These are phyloP conservation scores for Murraya koenigii DNA, from an alignment of 345 rosid species.

Conservation along the genomic window DNA sequence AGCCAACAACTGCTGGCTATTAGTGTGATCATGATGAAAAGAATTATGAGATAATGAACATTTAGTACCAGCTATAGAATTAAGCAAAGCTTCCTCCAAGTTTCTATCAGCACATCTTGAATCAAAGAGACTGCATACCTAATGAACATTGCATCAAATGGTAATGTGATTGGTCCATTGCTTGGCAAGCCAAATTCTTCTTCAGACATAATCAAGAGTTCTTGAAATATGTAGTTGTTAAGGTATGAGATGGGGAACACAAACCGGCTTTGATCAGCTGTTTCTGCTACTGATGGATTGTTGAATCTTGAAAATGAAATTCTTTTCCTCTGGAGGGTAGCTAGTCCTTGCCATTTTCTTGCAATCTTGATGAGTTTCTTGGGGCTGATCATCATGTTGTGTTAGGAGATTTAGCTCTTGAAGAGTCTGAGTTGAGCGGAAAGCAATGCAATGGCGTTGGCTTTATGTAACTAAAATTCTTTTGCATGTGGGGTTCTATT, in stretches of 20 bases:
- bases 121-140: constrained; percentile 23
- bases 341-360: constrained; percentile 27
- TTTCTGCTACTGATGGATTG: constrained; percentile 22
- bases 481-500: neutral
- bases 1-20: constrained; percentile 1
- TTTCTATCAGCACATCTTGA: constrained; percentile 7
- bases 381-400: constrained; percentile 25
- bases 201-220: constrained; percentile 36
- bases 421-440: neutral
- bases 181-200: constrained; percentile 35
- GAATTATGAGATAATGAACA: constrained; percentile 15
- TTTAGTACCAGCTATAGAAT: constrained; percentile 8
- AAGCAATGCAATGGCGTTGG: neutral
- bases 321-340: constrained; percentile 13
- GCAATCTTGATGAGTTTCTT: constrained; percentile 34
- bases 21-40: constrained; percentile 5
- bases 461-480: neutral
- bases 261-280: constrained; percentile 14
- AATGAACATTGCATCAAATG: constrained; percentile 28
- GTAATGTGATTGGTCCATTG: constrained; percentile 27
- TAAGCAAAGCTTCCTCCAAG: constrained; percentile 20
- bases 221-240: constrained; percentile 22
- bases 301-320: constrained; percentile 13
- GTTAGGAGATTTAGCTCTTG: neutral
- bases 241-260: constrained; percentile 19